A percentile compares a stretch with the other conserved stretches of the same genome.
phyloP scores from a whole-genome alignment of 1,284 basidiomycete genomes.

The Anthracocystis panici-leucophaei region DNA sequence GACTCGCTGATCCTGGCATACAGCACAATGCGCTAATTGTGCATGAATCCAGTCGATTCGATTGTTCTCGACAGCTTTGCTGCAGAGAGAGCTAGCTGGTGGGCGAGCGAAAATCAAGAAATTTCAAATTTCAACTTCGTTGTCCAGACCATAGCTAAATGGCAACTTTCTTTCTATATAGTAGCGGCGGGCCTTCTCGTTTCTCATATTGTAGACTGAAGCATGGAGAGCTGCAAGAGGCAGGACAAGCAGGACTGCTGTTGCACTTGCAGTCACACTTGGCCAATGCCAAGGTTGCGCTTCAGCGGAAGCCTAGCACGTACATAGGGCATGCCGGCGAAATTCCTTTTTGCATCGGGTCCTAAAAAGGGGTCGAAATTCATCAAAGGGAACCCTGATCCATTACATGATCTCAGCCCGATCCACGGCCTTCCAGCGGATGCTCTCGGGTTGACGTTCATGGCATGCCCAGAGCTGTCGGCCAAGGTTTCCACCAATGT shows the following conservation, averaged over 20 bases:
- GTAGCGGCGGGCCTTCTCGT: too few relatives aligned
- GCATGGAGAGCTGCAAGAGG: too few relatives aligned
- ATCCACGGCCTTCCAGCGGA: too few relatives aligned
- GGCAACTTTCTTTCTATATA: neutral
- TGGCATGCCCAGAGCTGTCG: too few relatives aligned
- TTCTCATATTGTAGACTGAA: too few relatives aligned
- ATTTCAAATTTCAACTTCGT: neutral
- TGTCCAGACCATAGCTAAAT: neutral
- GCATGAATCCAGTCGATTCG: neutral
- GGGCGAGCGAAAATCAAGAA: neutral
- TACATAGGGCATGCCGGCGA: neutral
- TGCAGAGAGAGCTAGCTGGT: neutral
- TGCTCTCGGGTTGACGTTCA: too few relatives aligned
- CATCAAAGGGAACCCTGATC: too few relatives aligned
- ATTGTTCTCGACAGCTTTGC: neutral
- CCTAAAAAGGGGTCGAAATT: too few relatives aligned
- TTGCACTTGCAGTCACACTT: neutral
- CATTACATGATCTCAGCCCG: too few relatives aligned
- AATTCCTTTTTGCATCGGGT: conserved; percentile 1
- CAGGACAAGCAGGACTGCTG: too few relatives aligned
- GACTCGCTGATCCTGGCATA: conserved; percentile 2
- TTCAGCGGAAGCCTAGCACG: neutral
- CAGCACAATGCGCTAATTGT: neutral
- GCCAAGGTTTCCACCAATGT: too few relatives aligned
- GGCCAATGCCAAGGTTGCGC: conserved; percentile 2